Evolutionary conservation across 228 moss, liverwort and hornwort genomes (phyloP), one percentile per base, ranked within the genome.

Genomic region (Sphagnum magellanicum): DNA sequence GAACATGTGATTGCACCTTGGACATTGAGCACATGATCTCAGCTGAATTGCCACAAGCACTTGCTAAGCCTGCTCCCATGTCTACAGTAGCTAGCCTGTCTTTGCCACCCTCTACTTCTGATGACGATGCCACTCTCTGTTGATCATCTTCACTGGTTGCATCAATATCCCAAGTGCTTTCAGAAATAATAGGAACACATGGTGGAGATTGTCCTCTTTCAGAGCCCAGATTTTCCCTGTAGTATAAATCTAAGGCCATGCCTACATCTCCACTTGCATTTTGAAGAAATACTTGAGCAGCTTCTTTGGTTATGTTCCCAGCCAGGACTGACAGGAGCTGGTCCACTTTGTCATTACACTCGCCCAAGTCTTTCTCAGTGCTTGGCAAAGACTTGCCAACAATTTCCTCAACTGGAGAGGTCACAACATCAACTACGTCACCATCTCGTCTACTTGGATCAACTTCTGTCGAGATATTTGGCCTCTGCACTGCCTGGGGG

Each of bases 291-390:
- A 60, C 17, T 65, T 83, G 68, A 58, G 89, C 94, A 74, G 74
- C 77, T 69, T 83, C 78, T 69, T 75, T 71, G 49, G 70, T 77
- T 50, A 89, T 65, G 65, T 76, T 75, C 50, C 80, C 89, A 74
- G 91, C 94, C 68, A 94, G 71, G 67, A 91, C 75, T 15, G 82
- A 73, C 61, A 91, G 75, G 60, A 94, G 89, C 69, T 91, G 91
- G 67, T 86, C 80, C 13, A 87, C 79, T 75, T 87, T 88, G 72
- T 89, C 86, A 17, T 67, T 69, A 80, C 85, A 83, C 32, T 79
- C 78, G 68, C 68, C 72, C 53, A 75, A 47, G 49, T 76, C 67
- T 68, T 49, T 65, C 49, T 57, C 70, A 61, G 53, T 61, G 32
- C 63, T 49, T 51, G 53, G 61, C 16, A 62, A 53, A 49, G 70